Conservation (phyloP, 345 rosid species). For the Clarkia xantiana region DNA sequence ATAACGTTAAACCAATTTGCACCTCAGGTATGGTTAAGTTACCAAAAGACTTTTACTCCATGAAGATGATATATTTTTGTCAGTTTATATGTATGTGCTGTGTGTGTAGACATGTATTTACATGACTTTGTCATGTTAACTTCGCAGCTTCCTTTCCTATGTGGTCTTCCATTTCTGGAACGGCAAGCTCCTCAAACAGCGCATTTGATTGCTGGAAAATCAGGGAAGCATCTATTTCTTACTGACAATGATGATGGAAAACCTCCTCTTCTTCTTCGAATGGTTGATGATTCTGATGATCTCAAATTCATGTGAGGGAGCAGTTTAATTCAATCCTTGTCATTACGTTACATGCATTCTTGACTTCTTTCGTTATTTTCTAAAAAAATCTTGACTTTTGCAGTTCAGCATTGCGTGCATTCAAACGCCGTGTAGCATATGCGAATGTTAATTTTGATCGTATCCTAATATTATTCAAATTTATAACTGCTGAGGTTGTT, state of each 20-base stretch:
- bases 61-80: too few species aligned
- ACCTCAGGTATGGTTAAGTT: neutral
- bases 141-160: slow-evolving; percentile 70
- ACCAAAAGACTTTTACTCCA: neutral
- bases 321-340: neutral
- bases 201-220: slow-evolving; percentile 71
- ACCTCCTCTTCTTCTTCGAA: slow-evolving; percentile 80
- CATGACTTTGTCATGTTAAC: slow-evolving; percentile 5
- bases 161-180: slow-evolving; percentile 89
- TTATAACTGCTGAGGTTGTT: slow-evolving; percentile 9
- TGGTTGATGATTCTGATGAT: slow-evolving; percentile 61
- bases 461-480: slow-evolving; percentile 36
- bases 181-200: slow-evolving; percentile 76
- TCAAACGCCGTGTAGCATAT: slow-evolving; percentile 83
- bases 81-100: too few species aligned
- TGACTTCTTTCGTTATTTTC: neutral
- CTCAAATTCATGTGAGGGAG: slow-evolving; percentile 60
- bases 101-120: too few species aligned
- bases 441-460: slow-evolving; percentile 80
- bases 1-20: neutral
- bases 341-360: slow-evolving; percentile 1
- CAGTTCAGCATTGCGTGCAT: slow-evolving; percentile 74
- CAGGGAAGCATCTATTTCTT: slow-evolving; percentile 86
- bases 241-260: slow-evolving; percentile 62
- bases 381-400: slow-evolving; percentile 8